phyloP scores from a whole-genome alignment of 1,139 yeast species.

The Candida freyschussii region DNA sequence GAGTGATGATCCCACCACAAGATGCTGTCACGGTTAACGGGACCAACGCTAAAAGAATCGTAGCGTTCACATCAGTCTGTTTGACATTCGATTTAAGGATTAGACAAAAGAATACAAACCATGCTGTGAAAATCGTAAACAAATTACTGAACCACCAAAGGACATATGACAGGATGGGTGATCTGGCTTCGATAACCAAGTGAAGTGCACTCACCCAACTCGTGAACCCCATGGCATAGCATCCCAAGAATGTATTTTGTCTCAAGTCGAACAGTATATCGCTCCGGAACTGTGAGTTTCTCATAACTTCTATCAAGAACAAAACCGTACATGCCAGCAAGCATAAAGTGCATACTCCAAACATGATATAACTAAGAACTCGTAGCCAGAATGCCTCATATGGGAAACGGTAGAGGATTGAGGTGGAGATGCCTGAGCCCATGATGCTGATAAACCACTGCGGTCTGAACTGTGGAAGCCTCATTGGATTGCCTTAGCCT shows the following conservation, averaged over 20 bases:
- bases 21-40: constrained; percentile 72
- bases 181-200: constrained; percentile 27
- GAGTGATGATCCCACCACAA: constrained; percentile 52
- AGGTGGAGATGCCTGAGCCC: constrained; percentile 77
- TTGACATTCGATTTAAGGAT: constrained; percentile 34
- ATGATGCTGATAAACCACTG: constrained; percentile 69
- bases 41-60: constrained; percentile 61
- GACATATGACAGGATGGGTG: constrained; percentile 44
- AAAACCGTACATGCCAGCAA: constrained; percentile 36
- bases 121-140: constrained; percentile 51
- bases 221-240: constrained; percentile 72
- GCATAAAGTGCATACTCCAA: constrained; percentile 47
- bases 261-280: constrained; percentile 38
- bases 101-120: constrained; percentile 46
- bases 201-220: constrained; percentile 55
- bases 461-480: constrained; percentile 40
- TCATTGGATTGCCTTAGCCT: too few species aligned
- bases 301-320: constrained; percentile 35
- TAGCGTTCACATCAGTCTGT: constrained; percentile 19
- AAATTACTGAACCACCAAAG: constrained; percentile 67
- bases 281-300: constrained; percentile 33
- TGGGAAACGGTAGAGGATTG: constrained; percentile 60
- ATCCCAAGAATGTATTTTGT: constrained; percentile 63
- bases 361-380: constrained; percentile 53
- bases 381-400: constrained; percentile 58